Conservation (phyloP, 2,329 filamentous ascomycete genomes). For the Lachnellula hyalina region DNA sequence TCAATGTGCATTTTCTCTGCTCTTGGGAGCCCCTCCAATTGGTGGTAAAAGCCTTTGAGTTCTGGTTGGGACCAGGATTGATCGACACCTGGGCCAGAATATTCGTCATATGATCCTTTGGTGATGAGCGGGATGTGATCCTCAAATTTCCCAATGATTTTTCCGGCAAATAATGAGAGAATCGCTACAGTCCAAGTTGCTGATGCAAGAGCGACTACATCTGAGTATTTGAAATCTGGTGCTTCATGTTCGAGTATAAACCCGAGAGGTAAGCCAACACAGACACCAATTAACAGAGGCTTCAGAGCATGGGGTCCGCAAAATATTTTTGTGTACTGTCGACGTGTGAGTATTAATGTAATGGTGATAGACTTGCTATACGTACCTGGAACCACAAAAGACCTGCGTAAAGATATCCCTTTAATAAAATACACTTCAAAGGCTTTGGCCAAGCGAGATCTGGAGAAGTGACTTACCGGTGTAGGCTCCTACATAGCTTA, state of each 20-base stretch:
- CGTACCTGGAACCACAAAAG: slow-evolving; percentile 43
- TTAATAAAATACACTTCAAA: too few relatives aligned
- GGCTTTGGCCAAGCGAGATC: too few relatives aligned
- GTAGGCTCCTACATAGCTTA: slow-evolving; percentile 21
- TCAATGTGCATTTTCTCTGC: slow-evolving; percentile 38
- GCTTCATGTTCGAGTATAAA: slow-evolving; percentile 37
- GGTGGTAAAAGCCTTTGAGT: slow-evolving; percentile 40
- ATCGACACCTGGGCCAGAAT: slow-evolving; percentile 31
- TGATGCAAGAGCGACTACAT: slow-evolving; percentile 42
- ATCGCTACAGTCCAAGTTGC: slow-evolving; percentile 49
- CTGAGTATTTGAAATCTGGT: slow-evolving; percentile 38
- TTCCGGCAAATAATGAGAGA: slow-evolving; percentile 42
- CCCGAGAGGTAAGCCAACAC: slow-evolving; percentile 42
- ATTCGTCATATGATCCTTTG: slow-evolving; percentile 7
- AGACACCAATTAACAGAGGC: slow-evolving; percentile 41
- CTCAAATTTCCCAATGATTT: slow-evolving; percentile 42
- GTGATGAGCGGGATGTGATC: slow-evolving; percentile 10
- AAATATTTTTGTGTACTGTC: slow-evolving; percentile 43
- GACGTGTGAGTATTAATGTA: not conserved
- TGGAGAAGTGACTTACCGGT: slow-evolving; percentile 7
- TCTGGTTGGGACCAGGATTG: slow-evolving; percentile 45
- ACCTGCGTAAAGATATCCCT: not conserved
- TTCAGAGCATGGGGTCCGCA: slow-evolving; percentile 44
- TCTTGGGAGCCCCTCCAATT: slow-evolving; percentile 34
- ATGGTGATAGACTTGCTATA: not conserved